These are phyloP conservation scores for Aspergillus biplanus DNA, from an alignment of 495 filamentous ascomycete species.

Conservation along the genomic window DNA sequence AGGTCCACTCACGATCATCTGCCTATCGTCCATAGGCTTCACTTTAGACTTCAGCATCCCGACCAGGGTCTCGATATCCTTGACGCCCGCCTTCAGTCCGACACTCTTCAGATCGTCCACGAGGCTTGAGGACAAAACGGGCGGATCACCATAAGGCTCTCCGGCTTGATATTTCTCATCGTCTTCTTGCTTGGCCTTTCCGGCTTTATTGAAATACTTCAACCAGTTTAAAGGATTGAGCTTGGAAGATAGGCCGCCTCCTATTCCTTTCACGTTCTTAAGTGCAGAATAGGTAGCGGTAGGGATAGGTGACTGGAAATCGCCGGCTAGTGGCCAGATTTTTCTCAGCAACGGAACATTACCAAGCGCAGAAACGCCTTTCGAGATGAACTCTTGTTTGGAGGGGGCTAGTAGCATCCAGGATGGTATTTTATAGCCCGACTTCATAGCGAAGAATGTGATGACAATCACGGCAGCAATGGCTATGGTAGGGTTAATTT, in stretches of 20 bases:
- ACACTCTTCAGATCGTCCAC: background rate
- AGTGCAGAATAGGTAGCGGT: too few species aligned
- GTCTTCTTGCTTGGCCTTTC: background rate
- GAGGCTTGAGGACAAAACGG: background rate
- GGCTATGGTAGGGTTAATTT: too few species aligned
- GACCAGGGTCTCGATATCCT: background rate
- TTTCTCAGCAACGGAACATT: too few species aligned
- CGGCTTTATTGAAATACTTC: background rate
- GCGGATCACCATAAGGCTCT: background rate
- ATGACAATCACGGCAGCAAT: too few species aligned
- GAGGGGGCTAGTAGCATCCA: too few species aligned
- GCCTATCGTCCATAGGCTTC: background rate
- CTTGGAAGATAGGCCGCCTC: background rate
- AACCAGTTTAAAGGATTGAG: background rate
- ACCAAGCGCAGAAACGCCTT: too few species aligned
- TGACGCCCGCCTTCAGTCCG: background rate
- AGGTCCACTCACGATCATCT: background rate
- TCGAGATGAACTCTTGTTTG: too few species aligned
- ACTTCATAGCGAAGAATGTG: too few species aligned
- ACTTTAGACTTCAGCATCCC: background rate
- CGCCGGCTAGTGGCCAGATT: too few species aligned
- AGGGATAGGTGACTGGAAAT: too few species aligned
- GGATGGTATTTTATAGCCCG: too few species aligned
- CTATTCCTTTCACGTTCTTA: background rate
- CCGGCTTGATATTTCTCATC: constrained; percentile 2